Evolutionary conservation across 2,329 filamentous ascomycete genomes (phyloP), one percentile per base, ranked within the genome.

Genomic region (Paracamarosporium sp.): DNA sequence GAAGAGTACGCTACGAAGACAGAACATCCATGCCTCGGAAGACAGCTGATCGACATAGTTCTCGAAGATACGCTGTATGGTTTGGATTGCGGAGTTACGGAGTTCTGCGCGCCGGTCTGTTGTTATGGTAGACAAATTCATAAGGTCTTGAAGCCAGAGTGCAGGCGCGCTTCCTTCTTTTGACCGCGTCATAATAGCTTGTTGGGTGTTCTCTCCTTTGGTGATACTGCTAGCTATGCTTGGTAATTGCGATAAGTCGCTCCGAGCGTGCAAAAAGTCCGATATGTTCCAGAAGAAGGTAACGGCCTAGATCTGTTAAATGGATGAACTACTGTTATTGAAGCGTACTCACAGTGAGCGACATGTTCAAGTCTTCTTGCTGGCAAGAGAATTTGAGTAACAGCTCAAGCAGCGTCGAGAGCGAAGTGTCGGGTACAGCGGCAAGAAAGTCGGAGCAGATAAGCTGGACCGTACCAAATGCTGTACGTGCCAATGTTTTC

Each of bases 241-340:
- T 8, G 73, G 71, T 1, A 82, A 64, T 22, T 67, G 67, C 3
- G 74, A 69, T 4, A 72, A 67, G 22, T 81, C 78, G 47, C 80
- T 80, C 35, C 81, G 79, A 7, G 78, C 77, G 55, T 86, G 83
- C 20, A 98, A 82, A 62, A 93, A 95, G 74, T 97, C 93, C 0
- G 94, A 97, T 7, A 97, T 85, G 53, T 94, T 93, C 92, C 93
- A 97, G 75, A 97, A 96, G 71, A 96, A 95, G 0, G 94, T 97
- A 8, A 97, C 91, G 1, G 93, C 95, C 86, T 92, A 51, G 33
- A 33, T 28, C 28, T 53, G 52, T 69, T 33, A 63, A 63, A 20
- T 12, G 48, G 9, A 20, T 20, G 43, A 5, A n/a, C 5, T 9
- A 15, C 20, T 13, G 5, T 12, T 11, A 45, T 35, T 8, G 4